These are phyloP conservation scores for Aristolochia contorta DNA, from an alignment of 164 flowering plant species.

Conservation along the genomic window DNA sequence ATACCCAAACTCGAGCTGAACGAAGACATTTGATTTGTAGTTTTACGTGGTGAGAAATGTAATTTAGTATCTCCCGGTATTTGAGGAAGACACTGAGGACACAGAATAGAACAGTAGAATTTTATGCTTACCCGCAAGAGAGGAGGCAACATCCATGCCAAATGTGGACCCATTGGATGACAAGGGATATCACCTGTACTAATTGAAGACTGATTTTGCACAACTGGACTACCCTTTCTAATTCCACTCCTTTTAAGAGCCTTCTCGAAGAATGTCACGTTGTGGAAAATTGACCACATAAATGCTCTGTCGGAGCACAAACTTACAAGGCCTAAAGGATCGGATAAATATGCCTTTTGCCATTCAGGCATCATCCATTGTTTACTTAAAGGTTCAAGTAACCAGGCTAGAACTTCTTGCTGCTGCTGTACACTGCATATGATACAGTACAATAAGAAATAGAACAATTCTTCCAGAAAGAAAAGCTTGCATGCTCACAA, in stretches of 20 bases:
- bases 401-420: constrained; percentile 89
- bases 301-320: constrained; percentile 51
- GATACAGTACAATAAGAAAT: constrained; percentile 4
- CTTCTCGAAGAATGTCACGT: constrained; percentile 89
- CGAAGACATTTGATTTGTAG: no score
- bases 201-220: constrained; percentile 26
- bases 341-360: constrained; percentile 81
- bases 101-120: no score
- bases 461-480: background rate
- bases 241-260: constrained; percentile 90
- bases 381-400: constrained; percentile 87
- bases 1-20: no score
- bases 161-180: constrained; percentile 87
- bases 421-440: constrained; percentile 74
- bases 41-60: no score
- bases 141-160: constrained; percentile 96
- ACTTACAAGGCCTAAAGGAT: constrained; percentile 58
- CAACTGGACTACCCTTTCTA: constrained; percentile 36
- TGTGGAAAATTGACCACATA: constrained; percentile 95
- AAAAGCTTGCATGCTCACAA: background rate
- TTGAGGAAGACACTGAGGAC: no score
- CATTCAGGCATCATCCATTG: constrained; percentile 80
- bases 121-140: constrained; percentile 59
- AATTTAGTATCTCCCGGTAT: no score
- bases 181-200: constrained; percentile 12